phyloP scores from a whole-genome alignment of 805 yeast genomes.

The Candida schatavii region DNA sequence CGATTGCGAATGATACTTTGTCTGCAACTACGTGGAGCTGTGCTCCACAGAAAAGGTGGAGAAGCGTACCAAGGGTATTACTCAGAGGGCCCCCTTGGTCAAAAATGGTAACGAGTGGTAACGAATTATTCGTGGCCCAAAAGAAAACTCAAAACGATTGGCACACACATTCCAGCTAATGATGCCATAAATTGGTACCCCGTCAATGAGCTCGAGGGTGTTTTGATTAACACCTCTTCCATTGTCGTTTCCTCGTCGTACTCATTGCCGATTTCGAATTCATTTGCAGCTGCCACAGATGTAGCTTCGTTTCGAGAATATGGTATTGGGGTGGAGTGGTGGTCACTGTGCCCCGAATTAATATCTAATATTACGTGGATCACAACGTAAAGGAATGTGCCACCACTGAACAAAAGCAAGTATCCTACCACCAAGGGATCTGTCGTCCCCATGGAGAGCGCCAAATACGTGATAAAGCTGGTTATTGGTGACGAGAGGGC shows the following conservation, averaged over 20 bases:
- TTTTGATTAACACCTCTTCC: not conserved
- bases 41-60: too few species aligned
- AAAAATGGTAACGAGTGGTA: too few species aligned
- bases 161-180: constrained; percentile 25
- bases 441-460: constrained; percentile 28
- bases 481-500: constrained; percentile 61
- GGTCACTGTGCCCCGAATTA: not conserved
- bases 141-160: constrained; percentile 22
- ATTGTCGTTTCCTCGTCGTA: constrained; percentile 3
- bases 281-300: not conserved
- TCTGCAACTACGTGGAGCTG: too few species aligned
- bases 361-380: constrained; percentile 55
- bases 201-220: constrained; percentile 7
- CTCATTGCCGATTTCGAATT: constrained; percentile 2
- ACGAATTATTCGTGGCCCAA: constrained; percentile 11
- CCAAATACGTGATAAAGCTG: constrained; percentile 49
- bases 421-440: constrained; percentile 43
- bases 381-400: constrained; percentile 71
- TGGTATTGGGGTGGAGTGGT: constrained; percentile 3
- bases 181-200: constrained; percentile 15
- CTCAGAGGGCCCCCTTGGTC: too few species aligned
- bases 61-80: too few species aligned
- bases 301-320: constrained; percentile 8
- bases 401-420: constrained; percentile 64
- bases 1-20: too few species aligned